Evolutionary conservation across 1,139 yeast species (phyloP).

Genomic region (Sugiyamaella pinicola): DNA sequence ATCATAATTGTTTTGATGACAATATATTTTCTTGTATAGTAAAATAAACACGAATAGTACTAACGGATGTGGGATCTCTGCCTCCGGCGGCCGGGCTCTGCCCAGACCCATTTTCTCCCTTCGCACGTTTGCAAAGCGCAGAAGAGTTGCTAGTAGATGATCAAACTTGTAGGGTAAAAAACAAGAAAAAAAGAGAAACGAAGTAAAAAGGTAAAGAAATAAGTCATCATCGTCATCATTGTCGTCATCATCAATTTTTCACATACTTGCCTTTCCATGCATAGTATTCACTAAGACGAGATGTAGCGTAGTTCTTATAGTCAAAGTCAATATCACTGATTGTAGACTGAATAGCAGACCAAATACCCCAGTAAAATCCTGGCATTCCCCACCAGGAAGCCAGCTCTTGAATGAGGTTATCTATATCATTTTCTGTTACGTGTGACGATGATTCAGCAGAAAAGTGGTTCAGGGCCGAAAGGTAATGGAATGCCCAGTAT

Average conservation of each 20-base stretch:
- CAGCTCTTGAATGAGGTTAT: slow-evolving; percentile 56
- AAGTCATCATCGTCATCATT: slow-evolving; percentile 1
- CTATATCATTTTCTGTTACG: slow-evolving; percentile 36
- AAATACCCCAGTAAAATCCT: slow-evolving; percentile 83
- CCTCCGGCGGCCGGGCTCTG: background rate
- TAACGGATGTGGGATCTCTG: background rate
- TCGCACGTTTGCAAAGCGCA: too few species aligned
- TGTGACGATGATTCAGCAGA: slow-evolving; percentile 14
- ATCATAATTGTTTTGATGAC: slow-evolving; percentile 5
- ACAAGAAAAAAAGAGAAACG: background rate
- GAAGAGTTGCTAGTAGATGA: background rate
- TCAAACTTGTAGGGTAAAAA: background rate
- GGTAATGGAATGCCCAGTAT: slow-evolving; percentile 49
- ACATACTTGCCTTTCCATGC: slow-evolving; percentile 52
- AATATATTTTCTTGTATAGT: slow-evolving; percentile 18
- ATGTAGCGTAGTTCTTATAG: slow-evolving; percentile 61
- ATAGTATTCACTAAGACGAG: slow-evolving; percentile 69
- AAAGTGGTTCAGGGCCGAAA: slow-evolving; percentile 33
- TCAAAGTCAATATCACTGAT: slow-evolving; percentile 75
- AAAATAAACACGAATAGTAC: slow-evolving; percentile 6
- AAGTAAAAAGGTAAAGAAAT: background rate
- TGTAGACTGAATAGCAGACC: slow-evolving; percentile 78
- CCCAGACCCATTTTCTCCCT: too few species aligned
- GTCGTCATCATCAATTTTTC: slow-evolving; percentile 6
- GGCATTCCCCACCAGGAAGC: slow-evolving; percentile 72